Conservation (phyloP, 2,329 filamentous ascomycete genomes). For the Cladosporium sp. region DNA sequence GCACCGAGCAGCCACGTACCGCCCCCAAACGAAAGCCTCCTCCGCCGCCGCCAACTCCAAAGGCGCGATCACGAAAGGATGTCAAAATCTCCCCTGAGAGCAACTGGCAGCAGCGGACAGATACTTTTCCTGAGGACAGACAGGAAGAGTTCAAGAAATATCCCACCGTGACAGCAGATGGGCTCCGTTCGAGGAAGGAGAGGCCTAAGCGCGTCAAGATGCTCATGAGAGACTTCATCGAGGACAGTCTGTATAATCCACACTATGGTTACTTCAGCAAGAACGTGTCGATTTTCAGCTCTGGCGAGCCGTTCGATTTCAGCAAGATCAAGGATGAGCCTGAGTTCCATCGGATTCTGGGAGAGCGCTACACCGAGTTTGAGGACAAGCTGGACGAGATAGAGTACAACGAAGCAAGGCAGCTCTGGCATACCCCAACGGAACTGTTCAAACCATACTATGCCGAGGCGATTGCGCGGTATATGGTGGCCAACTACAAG, state of each 20-base stretch:
- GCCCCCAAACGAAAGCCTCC: slow-evolving; percentile 10
- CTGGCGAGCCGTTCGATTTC: slow-evolving; percentile 89
- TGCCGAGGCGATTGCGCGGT: slow-evolving; percentile 93
- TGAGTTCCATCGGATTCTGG: slow-evolving; percentile 72
- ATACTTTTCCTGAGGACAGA: slow-evolving; percentile 70
- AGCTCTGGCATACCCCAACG: slow-evolving; percentile 97
- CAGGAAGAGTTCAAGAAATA: slow-evolving; percentile 74
- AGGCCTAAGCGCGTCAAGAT: slow-evolving; percentile 89
- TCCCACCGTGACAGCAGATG: slow-evolving; percentile 77
- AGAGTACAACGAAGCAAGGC: slow-evolving; percentile 68
- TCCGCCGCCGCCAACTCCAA: slow-evolving; percentile 7
- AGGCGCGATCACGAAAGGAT: slow-evolving; percentile 16
- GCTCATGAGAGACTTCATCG: slow-evolving; percentile 95
- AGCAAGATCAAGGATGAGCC: slow-evolving; percentile 73
- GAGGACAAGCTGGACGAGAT: slow-evolving; percentile 78
- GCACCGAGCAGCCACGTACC: slow-evolving; percentile 10
- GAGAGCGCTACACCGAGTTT: slow-evolving; percentile 79
- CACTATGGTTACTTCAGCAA: slow-evolving; percentile 32
- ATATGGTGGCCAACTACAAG: slow-evolving; percentile 93
- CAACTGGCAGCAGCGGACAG: slow-evolving; percentile 80
- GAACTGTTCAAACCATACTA: slow-evolving; percentile 96
- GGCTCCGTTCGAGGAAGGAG: slow-evolving; percentile 66
- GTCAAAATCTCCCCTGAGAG: slow-evolving; percentile 53
- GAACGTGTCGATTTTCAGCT: slow-evolving; percentile 63
- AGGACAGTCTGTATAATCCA: slow-evolving; percentile 55